Evolutionary conservation across 2,329 filamentous ascomycete genomes (phyloP).

Genomic region (Colletotrichum plurivorum): DNA sequence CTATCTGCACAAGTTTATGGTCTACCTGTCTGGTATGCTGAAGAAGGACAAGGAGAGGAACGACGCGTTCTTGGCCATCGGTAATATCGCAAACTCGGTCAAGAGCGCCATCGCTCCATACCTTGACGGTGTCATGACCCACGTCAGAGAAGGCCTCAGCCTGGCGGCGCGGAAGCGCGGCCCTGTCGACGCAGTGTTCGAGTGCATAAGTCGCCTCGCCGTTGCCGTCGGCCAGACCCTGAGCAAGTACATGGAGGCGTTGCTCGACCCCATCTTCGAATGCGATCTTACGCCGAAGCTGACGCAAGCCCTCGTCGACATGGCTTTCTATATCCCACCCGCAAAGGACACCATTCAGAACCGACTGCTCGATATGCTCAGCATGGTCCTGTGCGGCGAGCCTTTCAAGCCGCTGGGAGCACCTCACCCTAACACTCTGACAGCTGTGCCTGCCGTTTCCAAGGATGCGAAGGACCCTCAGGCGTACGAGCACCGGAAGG

Average conservation of each 20-base stretch:
- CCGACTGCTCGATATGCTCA: slow-evolving; percentile 92
- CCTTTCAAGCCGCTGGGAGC: slow-evolving; percentile 94
- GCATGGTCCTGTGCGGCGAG: slow-evolving; percentile 91
- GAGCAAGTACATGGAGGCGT: slow-evolving; percentile 97
- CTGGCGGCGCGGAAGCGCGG: slow-evolving; percentile 79
- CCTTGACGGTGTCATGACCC: slow-evolving; percentile 92
- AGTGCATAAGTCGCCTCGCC: slow-evolving; percentile 96
- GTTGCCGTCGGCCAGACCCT: slow-evolving; percentile 96
- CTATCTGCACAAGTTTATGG: slow-evolving; percentile 96
- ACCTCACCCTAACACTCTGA: slow-evolving; percentile 84
- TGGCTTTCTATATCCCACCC: slow-evolving; percentile 98
- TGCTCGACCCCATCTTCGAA: slow-evolving; percentile 96
- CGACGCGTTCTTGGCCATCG: slow-evolving; percentile 94
- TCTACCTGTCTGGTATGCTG: slow-evolving; percentile 92
- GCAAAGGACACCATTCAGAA: slow-evolving; percentile 95
- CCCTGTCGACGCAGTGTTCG: slow-evolving; percentile 86
- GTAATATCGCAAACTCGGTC: slow-evolving; percentile 95
- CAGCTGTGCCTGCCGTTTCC: slow-evolving; percentile 84
- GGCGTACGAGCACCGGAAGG: slow-evolving; percentile 84
- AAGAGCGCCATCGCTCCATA: slow-evolving; percentile 96
- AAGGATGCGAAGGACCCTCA: slow-evolving; percentile 89
- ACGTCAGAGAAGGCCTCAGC: slow-evolving; percentile 91
- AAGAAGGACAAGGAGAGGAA: slow-evolving; percentile 97
- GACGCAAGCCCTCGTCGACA: slow-evolving; percentile 95
- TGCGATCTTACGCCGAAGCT: slow-evolving; percentile 95